Evolutionary conservation across 192 early-diverging fungal species (phyloP).

Genomic region (Coemansia sp.): DNA sequence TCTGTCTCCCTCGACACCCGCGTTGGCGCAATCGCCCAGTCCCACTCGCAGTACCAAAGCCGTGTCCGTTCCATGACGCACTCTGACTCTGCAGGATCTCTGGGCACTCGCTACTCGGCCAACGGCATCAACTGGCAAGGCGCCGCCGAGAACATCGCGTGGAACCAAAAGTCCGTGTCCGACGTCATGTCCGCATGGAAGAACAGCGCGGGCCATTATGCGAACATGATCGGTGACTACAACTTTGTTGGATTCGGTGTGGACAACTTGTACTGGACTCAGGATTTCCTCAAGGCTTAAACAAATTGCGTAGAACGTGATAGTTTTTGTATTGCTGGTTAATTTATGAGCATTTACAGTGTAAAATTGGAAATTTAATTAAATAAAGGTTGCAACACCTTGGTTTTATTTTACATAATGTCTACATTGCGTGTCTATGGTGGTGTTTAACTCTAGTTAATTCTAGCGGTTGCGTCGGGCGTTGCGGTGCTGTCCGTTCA

Average conservation of each 20-base stretch:
- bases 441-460: neutral
- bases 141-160: constrained; percentile 57
- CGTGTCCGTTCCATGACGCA: constrained; percentile 53
- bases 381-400: neutral
- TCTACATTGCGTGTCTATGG: neutral
- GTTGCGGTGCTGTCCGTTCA: constrained; percentile 19
- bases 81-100: constrained; percentile 33
- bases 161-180: constrained; percentile 31
- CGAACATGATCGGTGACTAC: constrained; percentile 53
- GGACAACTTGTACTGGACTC: constrained; percentile 54
- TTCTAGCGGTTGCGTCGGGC: constrained; percentile 10
- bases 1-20: constrained; percentile 13
- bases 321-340: too few relatives aligned
- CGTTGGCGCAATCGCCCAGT: constrained; percentile 30
- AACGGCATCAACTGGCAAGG: constrained; percentile 27
- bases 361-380: neutral
- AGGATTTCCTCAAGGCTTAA: constrained; percentile 37
- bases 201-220: constrained; percentile 54
- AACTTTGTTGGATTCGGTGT: constrained; percentile 50
- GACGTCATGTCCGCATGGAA: constrained; percentile 49
- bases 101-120: constrained; percentile 37
- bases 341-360: too few relatives aligned
- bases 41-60: constrained; percentile 53
- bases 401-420: too few relatives aligned
- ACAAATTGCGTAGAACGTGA: neutral